Evolutionary conservation across 306 rosid species (phyloP).

Genomic region (Pueraria montana): DNA sequence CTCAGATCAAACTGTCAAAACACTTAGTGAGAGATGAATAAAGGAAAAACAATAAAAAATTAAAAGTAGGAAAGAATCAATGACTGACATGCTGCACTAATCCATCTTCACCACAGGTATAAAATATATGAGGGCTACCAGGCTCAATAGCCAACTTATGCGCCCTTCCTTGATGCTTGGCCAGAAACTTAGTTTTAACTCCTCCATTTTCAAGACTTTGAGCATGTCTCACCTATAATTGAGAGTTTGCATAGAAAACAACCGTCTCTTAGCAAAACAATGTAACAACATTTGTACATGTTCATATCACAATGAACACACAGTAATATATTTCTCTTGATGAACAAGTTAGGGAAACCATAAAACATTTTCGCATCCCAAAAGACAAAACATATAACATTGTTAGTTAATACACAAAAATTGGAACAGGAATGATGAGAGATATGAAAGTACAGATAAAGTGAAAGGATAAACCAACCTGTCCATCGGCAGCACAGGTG

Average conservation of each 20-base stretch:
- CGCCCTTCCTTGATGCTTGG: constrained; percentile 78
- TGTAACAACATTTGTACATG: constrained; percentile 3
- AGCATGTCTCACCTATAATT: constrained; percentile 85
- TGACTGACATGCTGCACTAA: constrained; percentile 90
- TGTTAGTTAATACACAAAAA: background rate
- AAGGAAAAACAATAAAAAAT: constrained; percentile 26
- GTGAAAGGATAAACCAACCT: constrained; percentile 73
- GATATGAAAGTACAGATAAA: no score
- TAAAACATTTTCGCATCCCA: background rate
- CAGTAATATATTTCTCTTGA: background rate
- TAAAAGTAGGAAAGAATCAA: constrained; percentile 33
- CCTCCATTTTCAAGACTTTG: constrained; percentile 66
- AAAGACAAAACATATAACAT: background rate
- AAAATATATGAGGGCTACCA: constrained; percentile 93
- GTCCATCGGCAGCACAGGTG: constrained; percentile 96
- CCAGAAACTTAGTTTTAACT: constrained; percentile 68
- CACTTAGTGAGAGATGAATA: constrained; percentile 34
- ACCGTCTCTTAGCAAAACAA: constrained; percentile 30
- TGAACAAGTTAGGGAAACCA: constrained; percentile 16
- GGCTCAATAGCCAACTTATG: constrained; percentile 98
- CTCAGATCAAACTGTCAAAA: constrained; percentile 90
- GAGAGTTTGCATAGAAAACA: constrained; percentile 41
- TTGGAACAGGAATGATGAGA: background rate
- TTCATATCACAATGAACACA: background rate
- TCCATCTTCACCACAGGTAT: constrained; percentile 98